Evolutionary conservation across 1,284 basidiomycete genomes (phyloP), one percentile per base, ranked within the genome.

Genomic region (Rhodotorula sp.): DNA sequence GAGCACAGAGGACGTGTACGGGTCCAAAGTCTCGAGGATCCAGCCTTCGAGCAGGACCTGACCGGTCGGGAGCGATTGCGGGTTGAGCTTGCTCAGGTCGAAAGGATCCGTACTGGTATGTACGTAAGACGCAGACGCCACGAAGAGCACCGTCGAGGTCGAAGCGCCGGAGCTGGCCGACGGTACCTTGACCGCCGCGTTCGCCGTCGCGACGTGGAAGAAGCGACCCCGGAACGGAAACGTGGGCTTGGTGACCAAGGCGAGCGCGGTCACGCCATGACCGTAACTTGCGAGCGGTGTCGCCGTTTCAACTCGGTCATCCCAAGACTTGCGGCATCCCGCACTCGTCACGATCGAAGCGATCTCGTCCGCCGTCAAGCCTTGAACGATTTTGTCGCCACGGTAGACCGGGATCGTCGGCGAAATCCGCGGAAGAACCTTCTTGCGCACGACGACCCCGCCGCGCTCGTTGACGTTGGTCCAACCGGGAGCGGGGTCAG

Each of bases 21-120:
- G 95, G 79, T 99, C 95, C 57, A 99, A 85, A 1, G 95, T 98
- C 83, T 99, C 94, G 75, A 97, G 81, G 57, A 97, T 89, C 96
- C 96, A 99, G 1, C 91, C 95, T 76, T 98, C 94, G 5, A 99
- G 83, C 72, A 92, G 88, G 57, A 95, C 84, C 29, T 90, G 87
- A 1, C 93, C 95, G 15, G 91, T 82, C 0, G 93, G 91, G 20
- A 94, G 83, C 0, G 73, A 79, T 61, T 87, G 86, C 0, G 91
- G 84, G 78, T 99, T 98, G 81, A 93, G 89, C 79, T 92, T 93
- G 22, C 81, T 78, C 4, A 85, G 89, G 20, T 82, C 81, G 64
- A 85, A 81, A 22, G 66, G 42, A 1, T 51, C 17, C 4, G 86
- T 88, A 8, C 18, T 0, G 1, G 49, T 20, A 59, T 92, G 88